Base-by-base conservation (phyloP, 768 basidiomycete species). In the Thelephora ganbajun region DNA sequence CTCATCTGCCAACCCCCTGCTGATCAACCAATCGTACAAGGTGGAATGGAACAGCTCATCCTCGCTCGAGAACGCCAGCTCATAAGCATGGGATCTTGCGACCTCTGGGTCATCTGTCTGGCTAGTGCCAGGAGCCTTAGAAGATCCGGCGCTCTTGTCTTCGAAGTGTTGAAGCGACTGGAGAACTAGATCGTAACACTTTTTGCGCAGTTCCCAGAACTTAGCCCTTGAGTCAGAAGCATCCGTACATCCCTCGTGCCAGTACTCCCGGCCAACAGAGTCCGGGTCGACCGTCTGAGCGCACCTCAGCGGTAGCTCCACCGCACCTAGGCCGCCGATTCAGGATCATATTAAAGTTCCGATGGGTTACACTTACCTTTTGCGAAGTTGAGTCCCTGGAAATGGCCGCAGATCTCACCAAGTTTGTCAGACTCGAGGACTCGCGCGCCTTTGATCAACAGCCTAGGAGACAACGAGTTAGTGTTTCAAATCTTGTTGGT, bases 41-140 rank as follows among this genome's bases (percentile, higher is more conserved):
- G 80, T 81, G 30, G 84, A 90, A 63, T 98, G 92, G 66, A 98
- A 97, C 67, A 93, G 77, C 56, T 91, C 83, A 61, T 98, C 96
- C 30, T 83, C 76, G 55, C 82, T 81, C 5, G 77, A 69, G 49
- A 97, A 83, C 1, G 90, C 88, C 48, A 92, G 71, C 33, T 84
- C 80, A 60, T 92, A 96, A 0, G 92, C 91, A 58, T 86, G 83
- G 43, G 72, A 75, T 46, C 87, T 76, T n/a, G 87, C 77, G 11
- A 76, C 69, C 51, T 89, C 85, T 6, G 76, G 73, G 43, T 81
- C 77, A 20, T 61, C 59, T 0, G 48, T 37, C 12, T 51, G 47
- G 33, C 74, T 73, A 16, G 61, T 54, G 23, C 64, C 51, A 18
- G 55, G 52, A n/a, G 62, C 49, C 45, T 54, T 57, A 5, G 65